These are phyloP conservation scores for Rhodotorula paludigena DNA, from an alignment of 768 basidiomycete species.

Conservation along the genomic window DNA sequence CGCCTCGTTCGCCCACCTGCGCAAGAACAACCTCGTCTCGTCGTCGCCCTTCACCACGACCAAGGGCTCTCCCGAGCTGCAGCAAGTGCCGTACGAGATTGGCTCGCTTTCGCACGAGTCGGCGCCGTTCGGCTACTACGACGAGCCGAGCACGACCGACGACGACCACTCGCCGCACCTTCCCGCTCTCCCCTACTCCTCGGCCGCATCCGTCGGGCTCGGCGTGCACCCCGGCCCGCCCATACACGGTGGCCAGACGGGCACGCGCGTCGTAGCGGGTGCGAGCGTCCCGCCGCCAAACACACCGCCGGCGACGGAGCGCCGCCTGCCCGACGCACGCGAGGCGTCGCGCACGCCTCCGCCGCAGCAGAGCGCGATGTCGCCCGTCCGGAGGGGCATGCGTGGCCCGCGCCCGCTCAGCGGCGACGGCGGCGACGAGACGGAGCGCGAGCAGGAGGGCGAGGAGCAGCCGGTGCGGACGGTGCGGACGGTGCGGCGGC, in stretches of 20 bases:
- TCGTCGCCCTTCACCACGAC: constrained; percentile 26
- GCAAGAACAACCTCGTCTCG: constrained; percentile 35
- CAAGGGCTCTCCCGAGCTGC: constrained; percentile 25
- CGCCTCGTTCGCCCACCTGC: constrained; percentile 25
- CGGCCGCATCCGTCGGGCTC: neutral
- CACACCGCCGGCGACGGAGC: too few relatives aligned
- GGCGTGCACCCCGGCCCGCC: constrained; percentile 6
- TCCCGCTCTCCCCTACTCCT: neutral
- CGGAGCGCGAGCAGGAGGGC: constrained; percentile 9
- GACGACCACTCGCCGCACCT: neutral
- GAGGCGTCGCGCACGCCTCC: too few relatives aligned
- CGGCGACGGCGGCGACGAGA: constrained; percentile 23
- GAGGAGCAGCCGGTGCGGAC: too few relatives aligned
- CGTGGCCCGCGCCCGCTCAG: constrained; percentile 23
- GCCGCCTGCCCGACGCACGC: neutral
- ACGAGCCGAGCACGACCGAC: neutral
- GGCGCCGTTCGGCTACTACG: constrained; percentile 15
- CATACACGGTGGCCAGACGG: neutral
- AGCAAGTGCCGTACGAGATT: constrained; percentile 30
- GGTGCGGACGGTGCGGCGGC: constrained; percentile 16
- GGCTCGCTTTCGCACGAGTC: constrained; percentile 23
- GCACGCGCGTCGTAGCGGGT: constrained; percentile 9
- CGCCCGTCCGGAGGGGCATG: constrained; percentile 24
- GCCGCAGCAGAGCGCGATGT: constrained; percentile 15
- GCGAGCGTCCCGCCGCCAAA: neutral